Conservation (phyloP, 192 early-diverging fungal genomes). For the Gonapodya sp. region DNA sequence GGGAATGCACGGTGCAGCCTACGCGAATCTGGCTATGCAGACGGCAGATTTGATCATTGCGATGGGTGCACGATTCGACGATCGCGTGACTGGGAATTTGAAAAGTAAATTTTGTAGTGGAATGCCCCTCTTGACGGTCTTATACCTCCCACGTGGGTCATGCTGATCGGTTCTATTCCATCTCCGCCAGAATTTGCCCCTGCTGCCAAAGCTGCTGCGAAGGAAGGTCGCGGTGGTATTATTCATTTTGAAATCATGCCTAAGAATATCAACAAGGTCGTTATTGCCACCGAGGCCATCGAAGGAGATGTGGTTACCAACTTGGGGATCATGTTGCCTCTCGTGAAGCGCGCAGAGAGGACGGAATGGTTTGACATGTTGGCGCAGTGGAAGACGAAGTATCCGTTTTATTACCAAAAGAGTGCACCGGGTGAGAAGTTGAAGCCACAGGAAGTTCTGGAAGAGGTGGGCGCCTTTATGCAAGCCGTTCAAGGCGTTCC, state of each 20-base stretch:
- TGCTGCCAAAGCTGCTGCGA: slow-evolving; percentile 78
- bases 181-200: slow-evolving; percentile 69
- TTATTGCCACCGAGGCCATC: slow-evolving; percentile 80
- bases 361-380: slow-evolving; percentile 79
- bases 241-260: slow-evolving; percentile 99
- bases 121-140: background rate
- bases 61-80: slow-evolving; percentile 95
- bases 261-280: slow-evolving; percentile 99
- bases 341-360: slow-evolving; percentile 50
- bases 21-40: slow-evolving; percentile 98
- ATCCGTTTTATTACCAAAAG: slow-evolving; percentile 70
- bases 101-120: slow-evolving; percentile 22
- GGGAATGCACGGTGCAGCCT: slow-evolving; percentile 97
- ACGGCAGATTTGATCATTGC: slow-evolving; percentile 89
- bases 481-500: no score
- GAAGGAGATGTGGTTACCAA: slow-evolving; percentile 93
- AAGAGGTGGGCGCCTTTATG: slow-evolving; percentile 40
- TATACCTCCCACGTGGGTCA: background rate
- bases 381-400: slow-evolving; percentile 79
- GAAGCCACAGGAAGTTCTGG: slow-evolving; percentile 91
- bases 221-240: slow-evolving; percentile 84
- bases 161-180: background rate
- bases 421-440: slow-evolving; percentile 51
- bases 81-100: slow-evolving; percentile 90
- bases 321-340: slow-evolving; percentile 66